phyloP scores from a whole-genome alignment of 2,329 filamentous ascomycete genomes.

The Colletotrichum sp. region DNA sequence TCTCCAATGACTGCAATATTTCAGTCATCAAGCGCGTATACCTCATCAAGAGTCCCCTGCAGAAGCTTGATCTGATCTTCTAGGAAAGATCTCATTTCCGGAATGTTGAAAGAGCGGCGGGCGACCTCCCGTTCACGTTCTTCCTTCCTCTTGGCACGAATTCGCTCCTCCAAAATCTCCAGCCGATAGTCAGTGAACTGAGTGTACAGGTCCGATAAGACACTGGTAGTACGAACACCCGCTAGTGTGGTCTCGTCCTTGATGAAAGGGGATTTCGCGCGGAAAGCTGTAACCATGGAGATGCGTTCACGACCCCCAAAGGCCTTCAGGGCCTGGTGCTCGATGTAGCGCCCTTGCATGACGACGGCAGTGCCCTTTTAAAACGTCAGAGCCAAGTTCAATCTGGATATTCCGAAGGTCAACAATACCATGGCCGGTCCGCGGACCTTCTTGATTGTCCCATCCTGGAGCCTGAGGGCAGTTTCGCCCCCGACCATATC shows the following conservation, averaged over 20 bases:
- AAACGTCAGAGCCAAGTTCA: neutral
- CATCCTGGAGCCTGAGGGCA: neutral
- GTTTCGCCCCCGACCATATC: conserved; percentile 46
- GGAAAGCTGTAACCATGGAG: conserved; percentile 70
- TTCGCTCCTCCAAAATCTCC: neutral
- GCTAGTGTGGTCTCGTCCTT: neutral
- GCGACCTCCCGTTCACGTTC: neutral
- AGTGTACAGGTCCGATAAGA: neutral
- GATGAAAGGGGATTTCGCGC: conserved; percentile 55
- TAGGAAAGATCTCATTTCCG: neutral
- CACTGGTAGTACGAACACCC: neutral
- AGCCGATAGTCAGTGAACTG: neutral
- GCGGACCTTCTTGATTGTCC: neutral
- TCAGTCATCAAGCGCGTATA: neutral
- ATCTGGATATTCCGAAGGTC: fast-evolving
- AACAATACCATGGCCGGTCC: neutral
- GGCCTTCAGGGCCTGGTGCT: conserved; percentile 66
- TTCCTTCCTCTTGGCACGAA: neutral
- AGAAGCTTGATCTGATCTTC: neutral
- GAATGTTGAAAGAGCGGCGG: neutral
- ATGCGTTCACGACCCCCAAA: conserved; percentile 66
- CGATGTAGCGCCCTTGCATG: conserved; percentile 71
- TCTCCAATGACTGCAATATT: fast-evolving
- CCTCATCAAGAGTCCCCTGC: neutral
- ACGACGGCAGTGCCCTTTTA: neutral